These are phyloP conservation scores for Acanthamoeba sp. DNA, from an alignment of 208 protist species.

Conservation along the genomic window DNA sequence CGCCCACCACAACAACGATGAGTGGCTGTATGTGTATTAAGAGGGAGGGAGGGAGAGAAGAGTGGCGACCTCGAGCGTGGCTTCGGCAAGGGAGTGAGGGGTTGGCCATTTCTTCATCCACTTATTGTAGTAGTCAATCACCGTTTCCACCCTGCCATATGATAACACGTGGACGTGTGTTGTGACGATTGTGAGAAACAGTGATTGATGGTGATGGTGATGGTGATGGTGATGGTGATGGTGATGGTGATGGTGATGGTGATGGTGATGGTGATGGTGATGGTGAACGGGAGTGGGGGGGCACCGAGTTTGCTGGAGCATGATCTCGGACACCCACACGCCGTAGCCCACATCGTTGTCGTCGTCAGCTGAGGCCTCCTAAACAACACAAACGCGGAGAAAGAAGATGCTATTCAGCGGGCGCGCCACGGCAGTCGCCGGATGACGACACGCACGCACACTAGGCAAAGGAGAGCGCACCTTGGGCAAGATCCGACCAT, in stretches of 20 bases:
- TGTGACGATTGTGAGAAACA: neutral
- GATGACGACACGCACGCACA: too few relatives aligned
- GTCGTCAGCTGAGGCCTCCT: neutral
- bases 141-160: slow-evolving; percentile 62
- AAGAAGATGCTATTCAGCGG: too few relatives aligned
- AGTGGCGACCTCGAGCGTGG: slow-evolving; percentile 57
- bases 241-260: too few relatives aligned
- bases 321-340: slow-evolving; percentile 88
- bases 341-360: slow-evolving; percentile 75
- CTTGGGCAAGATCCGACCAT: neutral
- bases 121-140: slow-evolving; percentile 85
- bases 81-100: slow-evolving; percentile 76
- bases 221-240: too few relatives aligned
- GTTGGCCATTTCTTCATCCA: slow-evolving; percentile 87
- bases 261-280: too few relatives aligned
- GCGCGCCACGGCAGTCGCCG: too few relatives aligned
- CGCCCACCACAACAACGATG: neutral
- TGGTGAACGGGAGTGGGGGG: too few relatives aligned
- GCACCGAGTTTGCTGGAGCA: slow-evolving; percentile 89
- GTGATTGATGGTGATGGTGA: too few relatives aligned
- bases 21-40: neutral
- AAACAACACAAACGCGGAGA: too few relatives aligned
- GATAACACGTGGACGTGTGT: neutral
- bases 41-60: neutral
- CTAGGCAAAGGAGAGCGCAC: too few relatives aligned